Conservation (phyloP, 495 filamentous ascomycete species). For the Darksidea phi region DNA sequence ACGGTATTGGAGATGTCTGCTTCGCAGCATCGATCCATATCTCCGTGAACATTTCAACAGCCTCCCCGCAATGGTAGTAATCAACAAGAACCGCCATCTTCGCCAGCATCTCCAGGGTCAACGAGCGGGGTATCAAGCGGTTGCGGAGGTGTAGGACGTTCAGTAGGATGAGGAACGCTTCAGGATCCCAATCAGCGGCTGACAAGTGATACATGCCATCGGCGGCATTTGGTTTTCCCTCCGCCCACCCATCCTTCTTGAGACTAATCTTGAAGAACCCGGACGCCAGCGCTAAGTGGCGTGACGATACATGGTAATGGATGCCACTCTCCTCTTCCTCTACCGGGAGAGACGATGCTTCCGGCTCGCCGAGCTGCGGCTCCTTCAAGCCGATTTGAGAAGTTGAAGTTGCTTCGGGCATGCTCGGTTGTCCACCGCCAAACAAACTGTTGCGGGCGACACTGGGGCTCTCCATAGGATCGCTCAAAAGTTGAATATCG, state of each 20-base stretch:
- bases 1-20: constrained; percentile 8
- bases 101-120: constrained; percentile 50
- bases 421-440: no score
- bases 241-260: constrained; percentile 38
- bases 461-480: no score
- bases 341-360: neutral
- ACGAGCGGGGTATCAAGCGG: constrained; percentile 43
- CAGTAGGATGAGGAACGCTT: constrained; percentile 51
- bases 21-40: constrained; percentile 48
- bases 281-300: neutral
- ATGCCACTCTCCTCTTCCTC: neutral
- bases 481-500: no score
- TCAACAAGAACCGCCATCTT: constrained; percentile 54
- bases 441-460: no score
- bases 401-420: neutral
- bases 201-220: constrained; percentile 48
- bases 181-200: constrained; percentile 44
- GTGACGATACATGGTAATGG: neutral
- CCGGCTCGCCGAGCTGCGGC: neutral
- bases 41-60: constrained; percentile 46
- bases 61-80: constrained; percentile 51
- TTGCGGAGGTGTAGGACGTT: constrained; percentile 54
- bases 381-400: neutral
- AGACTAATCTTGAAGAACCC: neutral
- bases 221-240: constrained; percentile 36